phyloP scores from a whole-genome alignment of 495 filamentous ascomycete species.

The Neurospora discreta region DNA sequence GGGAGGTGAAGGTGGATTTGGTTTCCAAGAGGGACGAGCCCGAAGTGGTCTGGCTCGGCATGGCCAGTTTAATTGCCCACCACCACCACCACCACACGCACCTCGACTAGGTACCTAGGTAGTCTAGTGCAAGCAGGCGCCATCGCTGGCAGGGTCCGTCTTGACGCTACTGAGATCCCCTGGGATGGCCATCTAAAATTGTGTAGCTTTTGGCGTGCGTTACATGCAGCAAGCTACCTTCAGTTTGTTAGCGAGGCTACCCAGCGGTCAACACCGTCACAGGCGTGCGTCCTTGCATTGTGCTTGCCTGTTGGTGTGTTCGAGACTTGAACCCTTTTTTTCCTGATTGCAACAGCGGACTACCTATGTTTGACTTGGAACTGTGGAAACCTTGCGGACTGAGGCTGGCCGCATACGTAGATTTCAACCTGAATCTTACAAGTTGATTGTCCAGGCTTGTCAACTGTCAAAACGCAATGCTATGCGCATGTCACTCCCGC shows the following conservation, averaged over 20 bases:
- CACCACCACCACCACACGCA: no score
- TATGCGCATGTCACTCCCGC: not conserved
- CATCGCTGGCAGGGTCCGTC: not conserved
- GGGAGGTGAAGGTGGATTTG: not conserved
- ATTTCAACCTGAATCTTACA: not conserved
- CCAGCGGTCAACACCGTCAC: not conserved
- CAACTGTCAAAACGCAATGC: not conserved
- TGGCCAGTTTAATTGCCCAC: not conserved
- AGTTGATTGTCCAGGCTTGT: not conserved
- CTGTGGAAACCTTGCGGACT: not conserved
- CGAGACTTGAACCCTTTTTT: not conserved
- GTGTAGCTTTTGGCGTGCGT: not conserved
- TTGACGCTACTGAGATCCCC: not conserved
- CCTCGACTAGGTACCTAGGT: no score
- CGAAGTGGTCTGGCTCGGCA: not conserved
- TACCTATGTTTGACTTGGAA: not conserved
- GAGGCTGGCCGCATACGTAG: not conserved
- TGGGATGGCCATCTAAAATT: not conserved
- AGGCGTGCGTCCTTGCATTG: not conserved
- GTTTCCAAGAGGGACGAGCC: not conserved
- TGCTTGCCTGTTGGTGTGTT: not conserved
- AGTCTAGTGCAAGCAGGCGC: not conserved
- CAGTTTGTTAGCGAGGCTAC: not conserved
- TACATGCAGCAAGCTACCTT: not conserved
- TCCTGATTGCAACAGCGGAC: not conserved